phyloP scores from a whole-genome alignment of 2,329 filamentous ascomycete species.

The Cytospora schulzeri region DNA sequence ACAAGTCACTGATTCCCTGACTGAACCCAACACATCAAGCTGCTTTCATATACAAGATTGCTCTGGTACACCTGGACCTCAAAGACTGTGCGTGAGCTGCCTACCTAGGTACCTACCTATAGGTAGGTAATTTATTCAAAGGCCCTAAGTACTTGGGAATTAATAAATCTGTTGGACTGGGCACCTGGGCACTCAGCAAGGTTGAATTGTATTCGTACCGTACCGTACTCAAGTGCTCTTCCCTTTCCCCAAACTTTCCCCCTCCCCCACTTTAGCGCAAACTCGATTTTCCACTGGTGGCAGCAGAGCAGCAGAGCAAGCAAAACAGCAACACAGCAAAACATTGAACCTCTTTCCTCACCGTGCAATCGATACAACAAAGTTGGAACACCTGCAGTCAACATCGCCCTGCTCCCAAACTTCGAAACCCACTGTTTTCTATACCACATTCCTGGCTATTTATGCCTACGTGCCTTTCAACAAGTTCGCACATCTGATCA shows the following conservation, averaged over 20 bases:
- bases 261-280: conserved; percentile 26
- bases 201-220: background rate
- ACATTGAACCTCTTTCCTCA: background rate
- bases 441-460: background rate
- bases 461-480: background rate
- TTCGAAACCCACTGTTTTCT: background rate
- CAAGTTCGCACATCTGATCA: background rate
- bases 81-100: too few relatives aligned
- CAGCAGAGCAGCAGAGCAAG: background rate
- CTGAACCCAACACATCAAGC: background rate
- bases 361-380: background rate
- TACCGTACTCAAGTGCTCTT: background rate
- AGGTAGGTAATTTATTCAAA: too few relatives aligned
- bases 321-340: background rate
- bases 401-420: background rate
- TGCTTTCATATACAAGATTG: background rate
- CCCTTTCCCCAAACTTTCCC: conserved; percentile 10
- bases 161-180: background rate
- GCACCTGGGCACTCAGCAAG: background rate
- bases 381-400: too few relatives aligned
- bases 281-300: conserved; percentile 9
- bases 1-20: background rate
- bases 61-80: background rate
- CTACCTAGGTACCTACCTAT: background rate
- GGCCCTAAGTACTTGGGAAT: too few relatives aligned